Conservation (phyloP, 1,139 yeast genomes). For the Geotrichum aggregatum region DNA sequence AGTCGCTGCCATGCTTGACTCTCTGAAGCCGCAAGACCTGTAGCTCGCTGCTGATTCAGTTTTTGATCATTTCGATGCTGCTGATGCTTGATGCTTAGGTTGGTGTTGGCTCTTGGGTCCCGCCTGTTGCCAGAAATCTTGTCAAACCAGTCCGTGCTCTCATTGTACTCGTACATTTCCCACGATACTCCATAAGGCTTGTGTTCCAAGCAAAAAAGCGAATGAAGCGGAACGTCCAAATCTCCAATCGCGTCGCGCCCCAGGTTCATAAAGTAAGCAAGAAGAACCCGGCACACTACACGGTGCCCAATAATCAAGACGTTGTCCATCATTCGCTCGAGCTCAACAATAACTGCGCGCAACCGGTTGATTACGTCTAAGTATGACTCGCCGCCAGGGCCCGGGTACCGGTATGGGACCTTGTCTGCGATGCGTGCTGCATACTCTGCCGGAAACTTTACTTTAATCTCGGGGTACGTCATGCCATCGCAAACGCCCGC, state of each 20-base stretch:
- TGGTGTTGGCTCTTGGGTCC: background rate
- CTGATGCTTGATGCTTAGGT: background rate
- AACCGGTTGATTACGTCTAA: constrained; percentile 87
- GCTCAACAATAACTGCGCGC: constrained; percentile 84
- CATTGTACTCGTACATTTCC: constrained; percentile 83
- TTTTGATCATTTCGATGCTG: background rate
- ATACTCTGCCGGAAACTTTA: constrained; percentile 69
- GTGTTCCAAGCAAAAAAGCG: constrained; percentile 82
- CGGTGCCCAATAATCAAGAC: constrained; percentile 80
- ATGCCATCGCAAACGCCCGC: constrained; percentile 90
- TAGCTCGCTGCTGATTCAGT: background rate
- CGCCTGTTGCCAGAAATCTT: constrained; percentile 47
- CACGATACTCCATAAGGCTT: constrained; percentile 95
- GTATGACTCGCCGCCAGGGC: constrained; percentile 95
- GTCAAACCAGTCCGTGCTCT: constrained; percentile 68
- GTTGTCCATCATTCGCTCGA: constrained; percentile 88
- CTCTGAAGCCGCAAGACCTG: background rate
- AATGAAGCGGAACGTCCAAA: constrained; percentile 87
- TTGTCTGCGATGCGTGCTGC: constrained; percentile 70
- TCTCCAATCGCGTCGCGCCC: constrained; percentile 82
- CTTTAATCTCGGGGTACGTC: constrained; percentile 80
- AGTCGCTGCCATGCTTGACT: background rate
- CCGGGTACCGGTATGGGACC: constrained; percentile 84
- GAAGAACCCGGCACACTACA: constrained; percentile 79
- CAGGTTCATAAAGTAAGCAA: constrained; percentile 85